Evolutionary conservation across 1,284 basidiomycete species (phyloP), one percentile per base, ranked within the genome.

Genomic region (Cerrena zonata): DNA sequence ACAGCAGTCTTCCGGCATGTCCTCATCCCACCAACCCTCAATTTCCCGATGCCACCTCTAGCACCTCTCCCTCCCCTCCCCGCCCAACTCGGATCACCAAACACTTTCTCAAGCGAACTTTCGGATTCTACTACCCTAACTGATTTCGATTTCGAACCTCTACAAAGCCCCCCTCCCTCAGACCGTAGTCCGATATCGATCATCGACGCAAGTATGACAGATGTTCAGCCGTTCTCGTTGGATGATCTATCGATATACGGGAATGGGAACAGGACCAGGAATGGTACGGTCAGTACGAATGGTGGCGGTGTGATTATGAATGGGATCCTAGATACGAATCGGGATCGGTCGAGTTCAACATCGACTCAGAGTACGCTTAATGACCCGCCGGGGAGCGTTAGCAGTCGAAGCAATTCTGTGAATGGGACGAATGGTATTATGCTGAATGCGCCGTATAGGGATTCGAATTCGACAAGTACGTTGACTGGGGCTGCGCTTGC

Each of bases 1-100:
- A 81, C 81, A 5, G 79, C 82, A 15, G 82, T 83, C 60, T 89
- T 89, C 63, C 72, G 80, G 46, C 81, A 81, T 54, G 81, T 85
- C 19, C 71, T 73, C 4, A 67, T 78, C 41, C 79, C 81, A 10
- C 85, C 85, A 34, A 71, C 79, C 30, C 65, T 85, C 36, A 74
- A 76, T 52, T 82, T 85, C 56, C 78, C 78, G 37, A 84, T 86
- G 74, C 86, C 85, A n/a, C 77, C 83, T 3, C 70, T 86, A 37
- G 76, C 85, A 12, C 81, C 81, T 2, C 65, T 80, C n/a, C 79
- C 75, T 47, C 78, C 83, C 25, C 69, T 83, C 34, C 80, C 76
- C 21, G 49, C 19, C 18, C 49, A 50, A 38, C 47, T 50, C 36
- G 49, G 25, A 15, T n/a, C n/a, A 18, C 25, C 52, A 5, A 19